These are phyloP conservation scores for Aspergillus costaricaensis DNA, from an alignment of 2,329 filamentous ascomycete genomes.

Conservation along the genomic window DNA sequence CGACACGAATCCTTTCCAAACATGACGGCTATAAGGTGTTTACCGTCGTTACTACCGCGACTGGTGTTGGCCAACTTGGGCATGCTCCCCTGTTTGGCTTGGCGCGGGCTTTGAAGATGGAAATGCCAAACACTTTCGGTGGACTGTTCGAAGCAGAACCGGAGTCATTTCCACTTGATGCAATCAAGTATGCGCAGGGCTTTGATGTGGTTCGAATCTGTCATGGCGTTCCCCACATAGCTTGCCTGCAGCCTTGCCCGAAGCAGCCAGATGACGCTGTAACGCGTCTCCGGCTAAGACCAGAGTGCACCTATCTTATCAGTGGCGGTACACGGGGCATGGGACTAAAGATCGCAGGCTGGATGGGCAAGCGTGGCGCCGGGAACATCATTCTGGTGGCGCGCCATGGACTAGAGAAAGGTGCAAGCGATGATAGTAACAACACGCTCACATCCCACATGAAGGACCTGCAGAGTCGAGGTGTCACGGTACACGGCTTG, in stretches of 20 bases:
- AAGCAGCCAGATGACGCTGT: background rate
- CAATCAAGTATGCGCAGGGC: conserved; percentile 42
- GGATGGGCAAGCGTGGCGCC: conserved; percentile 44
- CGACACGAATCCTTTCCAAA: too few relatives aligned
- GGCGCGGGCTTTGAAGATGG: too few relatives aligned
- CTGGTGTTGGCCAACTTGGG: too few relatives aligned
- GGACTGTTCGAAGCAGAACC: conserved; percentile 40
- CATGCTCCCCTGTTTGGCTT: too few relatives aligned
- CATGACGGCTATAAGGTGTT: too few relatives aligned
- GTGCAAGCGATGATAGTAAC: conserved; percentile 26
- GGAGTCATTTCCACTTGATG: conserved; percentile 34
- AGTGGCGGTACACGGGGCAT: conserved; percentile 47
- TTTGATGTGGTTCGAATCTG: conserved; percentile 42
- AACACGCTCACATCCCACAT: background rate
- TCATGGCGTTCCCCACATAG: conserved; percentile 42
- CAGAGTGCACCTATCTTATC: conserved; percentile 45
- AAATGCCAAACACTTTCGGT: too few relatives aligned
- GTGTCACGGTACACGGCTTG: conserved; percentile 35
- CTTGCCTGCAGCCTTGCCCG: conserved; percentile 27
- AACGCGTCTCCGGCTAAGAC: conserved; percentile 6
- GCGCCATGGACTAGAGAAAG: conserved; percentile 38
- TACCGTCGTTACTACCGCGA: too few relatives aligned
- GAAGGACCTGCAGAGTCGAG: conserved; percentile 29
- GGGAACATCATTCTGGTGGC: conserved; percentile 46
- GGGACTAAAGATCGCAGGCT: conserved; percentile 41